Base-by-base conservation (phyloP, 176 grass and related monocot species). In the Thinopyrum elongatum region DNA sequence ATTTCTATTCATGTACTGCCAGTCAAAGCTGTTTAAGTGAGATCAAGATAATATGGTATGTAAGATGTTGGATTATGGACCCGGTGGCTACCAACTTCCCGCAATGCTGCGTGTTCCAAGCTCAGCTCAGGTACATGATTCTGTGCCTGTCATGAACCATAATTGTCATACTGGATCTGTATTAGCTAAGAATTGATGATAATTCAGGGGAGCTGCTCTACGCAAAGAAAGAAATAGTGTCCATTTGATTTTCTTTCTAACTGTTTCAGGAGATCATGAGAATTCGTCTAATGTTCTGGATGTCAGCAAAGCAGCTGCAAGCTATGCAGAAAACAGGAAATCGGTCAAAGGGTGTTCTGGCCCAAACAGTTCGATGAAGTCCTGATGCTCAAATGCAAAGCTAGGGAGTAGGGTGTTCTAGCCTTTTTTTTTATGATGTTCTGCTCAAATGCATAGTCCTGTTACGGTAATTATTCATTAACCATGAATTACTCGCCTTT, bases 361-460 rank as follows among this genome's bases (percentile, higher is more conserved):
- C 15, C 47, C 4, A 17, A 51, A 51, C 47, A 51, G 47, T 51
- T 4, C 1, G 47, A 51, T 5, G 47, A 51, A 5, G 14, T 51
- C 15, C 47, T 51, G 47, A 14, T 17, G 47, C 47, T 51, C 4
- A 51, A 17, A 51, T 16, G 47, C 15, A 15, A 17, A 51, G 47
- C 47, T 51, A 15, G 16, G 47, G 15, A 51, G 41, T 44, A 44
- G 41, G 41, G 10, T 44, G 41, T 44, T 44, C 41, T 88, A 27
- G 59, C 71, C n/a, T 87, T 87, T 16, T 96, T 96, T 74, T 89
- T n/a, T n/a, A 86, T 29, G 72, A 82, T 78, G 82, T 79, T 70
- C n/a, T n/a, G 79, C 90, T 31, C 91, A 93, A 39, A 85, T 93
- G 90, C 53, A 91, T 88, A 42, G 94, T 90, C 44, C 91, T 91